phyloP scores from a whole-genome alignment of 805 yeast species.

The Metschnikowia cerradonensis region DNA sequence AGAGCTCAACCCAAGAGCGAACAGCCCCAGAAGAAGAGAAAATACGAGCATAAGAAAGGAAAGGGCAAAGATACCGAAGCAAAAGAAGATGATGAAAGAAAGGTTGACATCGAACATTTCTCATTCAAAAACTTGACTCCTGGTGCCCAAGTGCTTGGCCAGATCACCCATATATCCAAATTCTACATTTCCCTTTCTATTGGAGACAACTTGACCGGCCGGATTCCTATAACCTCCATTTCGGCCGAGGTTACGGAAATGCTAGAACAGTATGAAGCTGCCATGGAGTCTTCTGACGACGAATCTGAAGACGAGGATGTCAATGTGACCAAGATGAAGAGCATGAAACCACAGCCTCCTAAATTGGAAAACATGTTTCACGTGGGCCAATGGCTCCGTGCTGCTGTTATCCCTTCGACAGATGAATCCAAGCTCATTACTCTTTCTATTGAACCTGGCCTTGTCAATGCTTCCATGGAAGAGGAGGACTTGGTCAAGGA shows the following conservation, averaged over 20 bases:
- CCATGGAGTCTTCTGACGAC: conserved; percentile 32
- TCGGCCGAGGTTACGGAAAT: conserved; percentile 57
- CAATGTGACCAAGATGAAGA: conserved; percentile 22
- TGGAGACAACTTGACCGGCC: conserved; percentile 80
- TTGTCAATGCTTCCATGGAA: conserved; percentile 57
- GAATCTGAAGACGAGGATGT: conserved; percentile 31
- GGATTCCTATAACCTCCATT: conserved; percentile 67
- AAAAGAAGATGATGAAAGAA: conserved; percentile 23
- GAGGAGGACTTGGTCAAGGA: conserved; percentile 65
- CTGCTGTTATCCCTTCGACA: conserved; percentile 58
- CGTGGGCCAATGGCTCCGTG: conserved; percentile 85
- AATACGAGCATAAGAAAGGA: conserved; percentile 20
- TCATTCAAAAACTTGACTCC: conserved; percentile 59
- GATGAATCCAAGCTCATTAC: conserved; percentile 51
- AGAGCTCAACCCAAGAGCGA: conserved; percentile 26
- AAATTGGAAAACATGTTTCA: conserved; percentile 49
- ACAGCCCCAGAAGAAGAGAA: conserved; percentile 22
- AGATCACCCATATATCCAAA: conserved; percentile 55
- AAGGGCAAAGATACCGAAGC: conserved; percentile 15
- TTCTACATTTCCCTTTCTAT: conserved; percentile 66
- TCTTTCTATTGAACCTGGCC: conserved; percentile 68
- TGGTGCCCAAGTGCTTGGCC: conserved; percentile 77
- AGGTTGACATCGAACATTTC: conserved; percentile 56
- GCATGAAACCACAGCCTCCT: conserved; percentile 47
- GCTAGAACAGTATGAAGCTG: conserved; percentile 53